Conservation (phyloP, 148 eudicot genomes). For the Rhododendron ferrugineum region DNA sequence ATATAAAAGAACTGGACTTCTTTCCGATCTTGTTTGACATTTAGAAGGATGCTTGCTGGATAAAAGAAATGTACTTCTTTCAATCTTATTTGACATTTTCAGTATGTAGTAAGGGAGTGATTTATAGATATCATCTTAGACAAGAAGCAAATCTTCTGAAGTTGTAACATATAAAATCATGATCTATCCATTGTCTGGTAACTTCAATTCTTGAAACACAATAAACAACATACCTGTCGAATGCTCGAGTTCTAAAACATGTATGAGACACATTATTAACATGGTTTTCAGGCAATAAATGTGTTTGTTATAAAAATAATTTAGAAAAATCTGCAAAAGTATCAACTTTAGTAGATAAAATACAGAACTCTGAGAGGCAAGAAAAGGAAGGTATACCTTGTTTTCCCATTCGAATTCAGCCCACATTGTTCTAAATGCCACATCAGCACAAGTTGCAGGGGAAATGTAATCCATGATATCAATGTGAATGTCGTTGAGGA, state of each 20-base stretch:
- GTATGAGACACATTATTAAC: neutral
- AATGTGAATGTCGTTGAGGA: slow-evolving; percentile 94
- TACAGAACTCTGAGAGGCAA: neutral
- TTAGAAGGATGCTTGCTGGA: neutral
- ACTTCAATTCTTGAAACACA: neutral
- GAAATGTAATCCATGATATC: slow-evolving; percentile 98
- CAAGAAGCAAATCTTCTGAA: neutral
- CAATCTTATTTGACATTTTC: neutral
- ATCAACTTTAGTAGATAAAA: neutral
- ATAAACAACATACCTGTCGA: neutral
- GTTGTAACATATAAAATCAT: neutral
- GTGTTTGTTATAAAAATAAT: neutral
- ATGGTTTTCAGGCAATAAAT: neutral
- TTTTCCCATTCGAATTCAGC: slow-evolving; percentile 99
- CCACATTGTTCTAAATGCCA: slow-evolving; percentile 93
- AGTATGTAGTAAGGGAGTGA: neutral
- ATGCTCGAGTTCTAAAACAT: neutral
- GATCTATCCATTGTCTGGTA: neutral
- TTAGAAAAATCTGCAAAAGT: neutral
- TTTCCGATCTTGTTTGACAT: neutral
- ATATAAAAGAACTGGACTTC: neutral
- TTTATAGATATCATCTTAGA: neutral
- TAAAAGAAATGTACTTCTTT: neutral
- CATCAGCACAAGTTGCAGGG: slow-evolving; percentile 88
- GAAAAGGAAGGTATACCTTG: slow-evolving; percentile 51